Evolutionary conservation across 1,284 basidiomycete species (phyloP).

Genomic region (Microstroma glucosiphilum): DNA sequence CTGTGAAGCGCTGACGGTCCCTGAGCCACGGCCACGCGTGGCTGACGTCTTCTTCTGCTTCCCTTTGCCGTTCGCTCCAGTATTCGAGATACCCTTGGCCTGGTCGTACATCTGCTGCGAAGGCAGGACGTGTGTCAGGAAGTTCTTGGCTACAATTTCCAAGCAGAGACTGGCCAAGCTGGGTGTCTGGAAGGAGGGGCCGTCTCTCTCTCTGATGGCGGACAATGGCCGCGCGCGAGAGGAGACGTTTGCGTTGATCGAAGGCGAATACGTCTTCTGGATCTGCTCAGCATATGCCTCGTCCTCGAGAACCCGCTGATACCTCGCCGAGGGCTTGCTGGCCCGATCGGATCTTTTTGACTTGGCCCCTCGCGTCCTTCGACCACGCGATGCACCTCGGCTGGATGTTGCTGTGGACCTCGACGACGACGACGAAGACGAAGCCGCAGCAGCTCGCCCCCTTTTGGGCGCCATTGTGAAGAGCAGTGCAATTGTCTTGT

Average conservation of each 20-base stretch:
- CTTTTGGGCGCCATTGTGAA: too few relatives aligned
- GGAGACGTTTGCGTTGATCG: neutral
- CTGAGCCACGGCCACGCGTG: too few relatives aligned
- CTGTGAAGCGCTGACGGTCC: neutral
- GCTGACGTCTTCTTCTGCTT: neutral
- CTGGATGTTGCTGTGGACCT: too few relatives aligned
- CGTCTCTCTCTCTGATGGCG: neutral
- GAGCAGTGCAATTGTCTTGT: too few relatives aligned
- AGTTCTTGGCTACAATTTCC: constrained; percentile 1
- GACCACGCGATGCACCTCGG: too few relatives aligned
- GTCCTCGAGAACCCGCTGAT: neutral
- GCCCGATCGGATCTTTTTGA: too few relatives aligned
- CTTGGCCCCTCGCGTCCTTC: too few relatives aligned
- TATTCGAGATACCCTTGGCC: neutral
- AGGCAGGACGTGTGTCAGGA: constrained; percentile 2
- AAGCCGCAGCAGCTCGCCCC: too few relatives aligned
- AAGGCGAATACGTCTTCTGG: neutral
- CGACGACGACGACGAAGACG: too few relatives aligned
- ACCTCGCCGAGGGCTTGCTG: neutral
- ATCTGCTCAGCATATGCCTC: constrained; percentile 1
- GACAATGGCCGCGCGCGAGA: neutral
- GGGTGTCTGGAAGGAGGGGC: neutral
- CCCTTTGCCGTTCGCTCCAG: neutral
- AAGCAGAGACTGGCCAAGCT: neutral
- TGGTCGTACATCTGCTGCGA: neutral